Evolutionary conservation across 192 early-diverging fungal species (phyloP), one percentile per base, ranked within the genome.

Genomic region (Chytriomyces confervae): DNA sequence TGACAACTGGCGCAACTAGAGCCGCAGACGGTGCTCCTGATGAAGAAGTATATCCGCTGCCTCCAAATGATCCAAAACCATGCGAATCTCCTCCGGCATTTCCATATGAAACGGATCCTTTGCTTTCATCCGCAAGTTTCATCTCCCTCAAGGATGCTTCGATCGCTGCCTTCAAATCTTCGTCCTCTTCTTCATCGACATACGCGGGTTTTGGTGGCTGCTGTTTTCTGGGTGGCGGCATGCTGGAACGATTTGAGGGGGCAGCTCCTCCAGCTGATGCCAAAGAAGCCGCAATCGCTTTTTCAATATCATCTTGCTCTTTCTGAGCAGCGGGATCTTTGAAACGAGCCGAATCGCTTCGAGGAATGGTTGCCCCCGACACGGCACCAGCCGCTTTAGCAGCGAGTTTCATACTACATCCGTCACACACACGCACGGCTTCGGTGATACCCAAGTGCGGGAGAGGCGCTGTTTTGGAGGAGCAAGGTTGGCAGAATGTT

Each of bases 391-490:
- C 62, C 1, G 63, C 78, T 47, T 79, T 89, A 78, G 86, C 50
- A 50, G 80, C 90, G 44, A 94, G 78, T 62, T 94, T 96, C 73
- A 89, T 82, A 80, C 92, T 91, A 82, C 98, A 99, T 3, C 91
- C 88, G 81, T 99, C 96, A 77, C 98, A 99, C 6, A 99, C 98
- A 60, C 98, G 92, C 16, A 98, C 98, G 29, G 92, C 87, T 24
- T 96, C 91, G 27, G 90, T 92, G 47, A 97, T 92, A 45, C 94
- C 98, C 63, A 97, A 84, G 62, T 94, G 90, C 13, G 95, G 93
- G 63, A 99, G 84, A 5, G 95, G 80, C 61, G 93, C 84, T 6
- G 79, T 92, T 84, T 97, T 98, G 49, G 94, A 92, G 8, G 96
- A 98, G 81, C 98, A 99, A 64, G 93, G 87, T 23, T 93, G 89